A percentile compares a stretch with the other conserved stretches of the same genome.
Evolutionary conservation across 441 rosid genomes (phyloP).

Genomic region (Gossypium schwendimanii): DNA sequence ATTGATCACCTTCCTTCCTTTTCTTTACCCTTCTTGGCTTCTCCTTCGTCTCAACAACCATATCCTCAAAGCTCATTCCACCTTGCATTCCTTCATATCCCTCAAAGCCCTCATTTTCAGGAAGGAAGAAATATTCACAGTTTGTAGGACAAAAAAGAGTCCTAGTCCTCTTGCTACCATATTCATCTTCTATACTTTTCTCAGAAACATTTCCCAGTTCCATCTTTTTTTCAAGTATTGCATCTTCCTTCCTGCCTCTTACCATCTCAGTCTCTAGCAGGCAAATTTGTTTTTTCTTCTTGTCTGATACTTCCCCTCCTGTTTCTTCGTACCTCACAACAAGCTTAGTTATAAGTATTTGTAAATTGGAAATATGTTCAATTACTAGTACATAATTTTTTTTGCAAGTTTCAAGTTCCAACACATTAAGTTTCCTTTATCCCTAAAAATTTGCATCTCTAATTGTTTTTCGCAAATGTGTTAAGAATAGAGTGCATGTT

Average conservation of each 20-base stretch:
- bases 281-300: conserved; percentile 13
- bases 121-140: conserved; percentile 12
- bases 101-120: neutral
- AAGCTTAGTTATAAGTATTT: neutral
- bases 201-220: neutral
- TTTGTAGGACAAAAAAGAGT: conserved; percentile 10
- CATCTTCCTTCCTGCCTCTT: neutral
- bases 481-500: neutral
- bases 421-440: neutral
- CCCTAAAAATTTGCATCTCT: neutral
- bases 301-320: conserved; percentile 15
- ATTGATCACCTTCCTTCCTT: neutral
- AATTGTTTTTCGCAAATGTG: neutral
- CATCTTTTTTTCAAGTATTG: neutral
- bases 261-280: neutral
- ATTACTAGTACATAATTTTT: neutral
- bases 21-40: conserved; percentile 1
- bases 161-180: neutral
- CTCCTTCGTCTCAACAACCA: neutral
- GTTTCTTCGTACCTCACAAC: conserved; percentile 12
- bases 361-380: neutral
- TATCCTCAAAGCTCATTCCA: neutral
- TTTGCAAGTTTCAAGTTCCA: neutral
- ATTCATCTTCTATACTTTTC: conserved; percentile 5
- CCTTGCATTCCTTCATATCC: neutral